phyloP scores from a whole-genome alignment of 352 stramenopile genomes.

The Phytophthora citricola region DNA sequence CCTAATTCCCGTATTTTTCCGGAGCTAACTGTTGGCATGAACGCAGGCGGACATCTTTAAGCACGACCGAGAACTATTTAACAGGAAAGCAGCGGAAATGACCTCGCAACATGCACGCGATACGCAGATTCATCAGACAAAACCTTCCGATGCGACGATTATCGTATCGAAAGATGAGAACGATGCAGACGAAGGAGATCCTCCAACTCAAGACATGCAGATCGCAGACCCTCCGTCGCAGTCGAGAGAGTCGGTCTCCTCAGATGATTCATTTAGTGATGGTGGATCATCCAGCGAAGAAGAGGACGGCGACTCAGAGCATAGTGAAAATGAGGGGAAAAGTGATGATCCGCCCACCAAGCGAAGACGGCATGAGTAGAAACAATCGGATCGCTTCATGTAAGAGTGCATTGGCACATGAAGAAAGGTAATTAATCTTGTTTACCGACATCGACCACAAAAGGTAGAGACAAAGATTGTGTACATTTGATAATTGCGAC shows the following conservation, averaged over 20 bases:
- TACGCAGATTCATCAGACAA: constrained; percentile 14
- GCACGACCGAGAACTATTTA: constrained; percentile 78
- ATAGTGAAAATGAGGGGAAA: constrained; percentile 12
- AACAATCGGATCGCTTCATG: background rate
- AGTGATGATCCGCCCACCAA: constrained; percentile 24
- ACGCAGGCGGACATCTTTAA: constrained; percentile 81
- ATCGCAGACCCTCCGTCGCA: constrained; percentile 17
- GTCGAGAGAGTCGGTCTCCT: constrained; percentile 22
- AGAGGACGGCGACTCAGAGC: constrained; percentile 17
- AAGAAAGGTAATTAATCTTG: background rate
- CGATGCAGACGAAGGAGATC: constrained; percentile 7
- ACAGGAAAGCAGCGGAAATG: constrained; percentile 66
- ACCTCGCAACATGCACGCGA: constrained; percentile 56
- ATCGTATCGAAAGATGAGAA: constrained; percentile 1
- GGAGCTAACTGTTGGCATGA: background rate
- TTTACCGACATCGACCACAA: background rate
- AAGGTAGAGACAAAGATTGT: background rate
- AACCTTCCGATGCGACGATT: constrained; percentile 6
- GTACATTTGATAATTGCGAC: background rate
- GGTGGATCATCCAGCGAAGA: constrained; percentile 52
- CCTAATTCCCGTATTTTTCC: background rate
- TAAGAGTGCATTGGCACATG: background rate
- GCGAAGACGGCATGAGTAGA: constrained; percentile 37
- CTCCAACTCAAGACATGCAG: constrained; percentile 28
- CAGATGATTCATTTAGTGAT: constrained; percentile 57